Conservation (phyloP, 345 rosid species). For the Ceriops decandra region DNA sequence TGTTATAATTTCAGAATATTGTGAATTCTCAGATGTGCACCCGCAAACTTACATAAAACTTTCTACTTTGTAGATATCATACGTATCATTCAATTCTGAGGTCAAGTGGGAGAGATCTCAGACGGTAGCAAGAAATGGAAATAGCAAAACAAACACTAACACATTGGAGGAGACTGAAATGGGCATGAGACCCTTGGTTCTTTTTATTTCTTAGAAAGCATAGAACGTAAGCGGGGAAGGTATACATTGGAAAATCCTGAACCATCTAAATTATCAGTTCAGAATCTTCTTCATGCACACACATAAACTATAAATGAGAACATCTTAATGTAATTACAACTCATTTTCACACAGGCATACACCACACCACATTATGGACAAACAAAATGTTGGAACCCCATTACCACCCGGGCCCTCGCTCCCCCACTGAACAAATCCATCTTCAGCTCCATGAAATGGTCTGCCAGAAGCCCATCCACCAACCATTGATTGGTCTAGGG, state of each 20-base stretch:
- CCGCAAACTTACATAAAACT: too few species aligned
- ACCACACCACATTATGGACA: constrained; percentile 8
- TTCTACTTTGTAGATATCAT: too few species aligned
- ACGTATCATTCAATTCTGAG: too few species aligned
- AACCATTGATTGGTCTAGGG: not conserved
- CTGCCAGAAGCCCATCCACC: not conserved
- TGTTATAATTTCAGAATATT: too few species aligned
- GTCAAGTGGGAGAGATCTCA: too few species aligned
- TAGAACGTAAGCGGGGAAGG: not conserved
- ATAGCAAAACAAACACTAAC: not conserved
- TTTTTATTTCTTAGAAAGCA: constrained; percentile 2
- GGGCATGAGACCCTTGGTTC: not conserved
- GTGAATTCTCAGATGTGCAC: too few species aligned
- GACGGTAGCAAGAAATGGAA: too few species aligned
- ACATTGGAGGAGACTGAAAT: not conserved
- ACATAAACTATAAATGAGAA: not conserved
- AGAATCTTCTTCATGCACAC: not conserved
- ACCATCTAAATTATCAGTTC: not conserved
- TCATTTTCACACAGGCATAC: constrained; percentile 1
- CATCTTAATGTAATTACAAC: not conserved
- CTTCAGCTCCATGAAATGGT: not conserved
- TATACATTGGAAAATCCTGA: constrained; percentile 2
- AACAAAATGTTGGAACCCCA: not conserved
- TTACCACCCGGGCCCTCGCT: not conserved
- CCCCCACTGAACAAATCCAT: not conserved